Evolutionary conservation across 1,284 basidiomycete genomes (phyloP).

Genomic region (Hortiboletus rubellus): DNA sequence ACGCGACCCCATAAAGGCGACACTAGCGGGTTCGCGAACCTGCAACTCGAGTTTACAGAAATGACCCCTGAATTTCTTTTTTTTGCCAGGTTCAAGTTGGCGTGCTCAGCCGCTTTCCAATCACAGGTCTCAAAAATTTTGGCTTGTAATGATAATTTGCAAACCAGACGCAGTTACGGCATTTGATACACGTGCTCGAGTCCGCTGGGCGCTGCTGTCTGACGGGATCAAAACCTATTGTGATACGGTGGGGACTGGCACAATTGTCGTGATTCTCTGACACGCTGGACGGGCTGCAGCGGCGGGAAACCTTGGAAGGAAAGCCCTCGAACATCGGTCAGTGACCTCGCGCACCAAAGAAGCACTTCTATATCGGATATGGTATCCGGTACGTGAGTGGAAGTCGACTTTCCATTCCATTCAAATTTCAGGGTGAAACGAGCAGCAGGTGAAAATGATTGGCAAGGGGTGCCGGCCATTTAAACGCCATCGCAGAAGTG

Average conservation of each 20-base stretch:
- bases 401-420: conserved; percentile 12
- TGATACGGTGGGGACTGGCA: neutral
- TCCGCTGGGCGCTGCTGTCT: neutral
- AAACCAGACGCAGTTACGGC: neutral
- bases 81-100: neutral
- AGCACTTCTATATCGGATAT: conserved; percentile 6
- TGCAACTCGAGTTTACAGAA: neutral
- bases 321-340: neutral
- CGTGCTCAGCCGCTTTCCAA: neutral
- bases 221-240: conserved; percentile 2
- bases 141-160: too few relatives aligned
- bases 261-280: neutral
- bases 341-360: conserved; percentile 6
- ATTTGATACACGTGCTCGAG: neutral
- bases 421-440: conserved; percentile 2
- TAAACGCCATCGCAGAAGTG: conserved; percentile 22
- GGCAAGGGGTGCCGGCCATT: conserved; percentile 2
- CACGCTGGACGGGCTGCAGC: neutral
- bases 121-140: neutral
- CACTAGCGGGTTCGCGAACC: neutral
- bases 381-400: conserved; percentile 7
- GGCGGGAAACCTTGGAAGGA: conserved; percentile 2
- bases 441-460: conserved; percentile 5
- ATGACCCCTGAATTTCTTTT: neutral
- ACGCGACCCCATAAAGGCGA: too few relatives aligned